phyloP scores from a whole-genome alignment of 768 basidiomycete genomes.

The Panaeolus papilionaceus region DNA sequence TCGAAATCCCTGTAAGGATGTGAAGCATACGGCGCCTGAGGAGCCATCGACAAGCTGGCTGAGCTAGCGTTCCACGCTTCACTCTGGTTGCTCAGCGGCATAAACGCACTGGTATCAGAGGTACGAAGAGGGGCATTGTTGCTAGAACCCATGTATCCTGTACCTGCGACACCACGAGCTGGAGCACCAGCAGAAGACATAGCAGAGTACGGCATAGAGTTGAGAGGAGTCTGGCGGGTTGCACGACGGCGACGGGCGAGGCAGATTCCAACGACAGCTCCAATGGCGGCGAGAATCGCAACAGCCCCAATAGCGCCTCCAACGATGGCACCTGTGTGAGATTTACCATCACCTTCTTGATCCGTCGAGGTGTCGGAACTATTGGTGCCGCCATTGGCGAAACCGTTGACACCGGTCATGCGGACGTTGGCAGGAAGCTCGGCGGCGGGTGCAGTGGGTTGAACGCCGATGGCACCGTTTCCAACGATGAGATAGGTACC shows the following conservation, averaged over 20 bases:
- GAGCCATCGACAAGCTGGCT: neutral
- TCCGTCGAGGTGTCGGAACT: slow-evolving; percentile 20
- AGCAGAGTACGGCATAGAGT: slow-evolving; percentile 21
- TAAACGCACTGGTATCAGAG: slow-evolving; percentile 6
- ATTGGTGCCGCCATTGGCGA: slow-evolving; percentile 29
- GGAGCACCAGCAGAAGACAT: slow-evolving; percentile 32
- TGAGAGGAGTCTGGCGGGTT: neutral
- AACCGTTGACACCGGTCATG: slow-evolving; percentile 47
- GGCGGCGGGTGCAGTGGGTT: slow-evolving; percentile 54
- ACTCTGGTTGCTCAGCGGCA: slow-evolving; percentile 1
- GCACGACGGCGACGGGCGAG: slow-evolving; percentile 58
- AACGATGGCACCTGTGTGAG: slow-evolving; percentile 51
- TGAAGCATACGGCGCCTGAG: neutral
- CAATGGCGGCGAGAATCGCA: slow-evolving; percentile 56
- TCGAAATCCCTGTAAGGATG: slow-evolving; percentile 5
- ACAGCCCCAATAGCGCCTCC: slow-evolving; percentile 60
- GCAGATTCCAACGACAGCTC: slow-evolving; percentile 58
- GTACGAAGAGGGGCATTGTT: slow-evolving; percentile 23
- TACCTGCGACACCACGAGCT: slow-evolving; percentile 8
- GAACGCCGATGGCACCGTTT: slow-evolving; percentile 75
- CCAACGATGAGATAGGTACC: slow-evolving; percentile 83
- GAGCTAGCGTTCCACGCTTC: slow-evolving; percentile 7
- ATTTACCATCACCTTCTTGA: slow-evolving; percentile 24
- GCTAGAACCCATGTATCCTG: neutral
- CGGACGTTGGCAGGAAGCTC: slow-evolving; percentile 58